Evolutionary conservation across 371 early-diverging fungal species (phyloP), one percentile per base, ranked within the genome.

Genomic region (Mortierella sp.): DNA sequence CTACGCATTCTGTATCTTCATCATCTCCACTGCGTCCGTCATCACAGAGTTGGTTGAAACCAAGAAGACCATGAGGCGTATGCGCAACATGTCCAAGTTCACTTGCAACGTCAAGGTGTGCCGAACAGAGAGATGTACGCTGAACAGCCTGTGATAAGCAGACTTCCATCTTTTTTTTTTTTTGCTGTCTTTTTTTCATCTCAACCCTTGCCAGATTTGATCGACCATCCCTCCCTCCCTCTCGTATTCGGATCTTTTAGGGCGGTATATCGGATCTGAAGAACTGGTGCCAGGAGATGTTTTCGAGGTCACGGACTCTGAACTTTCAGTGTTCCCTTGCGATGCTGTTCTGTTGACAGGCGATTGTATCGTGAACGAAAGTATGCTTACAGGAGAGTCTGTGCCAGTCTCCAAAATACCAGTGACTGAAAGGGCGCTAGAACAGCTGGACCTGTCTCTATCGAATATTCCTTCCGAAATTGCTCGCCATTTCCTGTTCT

Each of bases 321-420:
- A 87, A 42, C 76, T 94, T 50, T 72, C 82, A 19, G 83, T 89
- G 1, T 86, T 98, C 30, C 97, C 97, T 0, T 98, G 98, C 81
- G 99, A 99, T 82, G 95, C 94, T 2, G 81, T 96, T 38, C 84
- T 99, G 23, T 81, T 99, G n/a, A 86, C 92, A 23, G 99, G 99
- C 18, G 97, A 96, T 70, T 97, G 97, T 71, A 96, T 99, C 60
- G 91, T 98, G 49, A 98, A 99, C 81, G 99, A 99, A 81, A 92
- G 93, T 65, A 98, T 99, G 97, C 87, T 99, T 26, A 99, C 99
- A 3, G 99, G 99, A 52, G 97, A 86, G 70, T 88, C 88, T 0
- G 85, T 90, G 2, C 91, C 91, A 27, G 89, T 90, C 14, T 93
- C 94, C 13, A 97, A 96, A 76, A 82, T 82, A 3, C 91, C 95